Evolutionary conservation across 352 stramenopile species (phyloP), one percentile per base, ranked within the genome.

Genomic region (Phytopythium aichiense): DNA sequence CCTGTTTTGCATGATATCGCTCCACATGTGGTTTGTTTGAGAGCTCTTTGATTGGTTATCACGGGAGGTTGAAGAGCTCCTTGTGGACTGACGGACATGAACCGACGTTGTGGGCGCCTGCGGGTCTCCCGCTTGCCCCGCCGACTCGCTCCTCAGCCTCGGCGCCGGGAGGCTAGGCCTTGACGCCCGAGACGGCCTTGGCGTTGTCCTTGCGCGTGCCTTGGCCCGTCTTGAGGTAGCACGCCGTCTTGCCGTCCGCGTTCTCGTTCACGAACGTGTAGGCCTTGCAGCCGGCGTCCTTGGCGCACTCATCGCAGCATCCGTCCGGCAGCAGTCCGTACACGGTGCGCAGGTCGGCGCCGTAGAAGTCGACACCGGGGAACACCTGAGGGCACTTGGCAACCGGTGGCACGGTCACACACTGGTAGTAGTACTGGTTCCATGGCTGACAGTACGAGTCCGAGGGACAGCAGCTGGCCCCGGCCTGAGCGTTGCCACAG

Each of bases 241-340:
- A 88, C n/a, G 76, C 74, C 30, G 65, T 79, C 28, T 66, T 58
- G 22, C 76, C 76, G 43, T 86, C 72, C 18, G 71, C 30, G 50
- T 86, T 81, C 60, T 82, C 73, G 67, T 86, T 89, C 38, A 86
- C 66, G 48, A 84, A 89, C 20, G 77, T 87, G 72, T 77, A 88
- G 13, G 65, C 58, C 38, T 60, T 60, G 63, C 79, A 89, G 20
- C 51, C 61, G 18, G 67, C 43, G 56, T 79, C 73, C 2, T 57
- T 55, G 40, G 56, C 56, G 58, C 79, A 89, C 15, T 67, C 73
- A 20, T 84, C 66, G 50, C 79, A 89, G 74, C 79, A 89, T 42
- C 59, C 49, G 35, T 69, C 68, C 1, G 79, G 79, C 22, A 77
- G 56, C 28, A 87, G 43, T 12, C 60, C 71, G 30, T 82, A 79